Evolutionary conservation across 148 eudicot species (phyloP).

Genomic region (Fagopyrum tataricum): DNA sequence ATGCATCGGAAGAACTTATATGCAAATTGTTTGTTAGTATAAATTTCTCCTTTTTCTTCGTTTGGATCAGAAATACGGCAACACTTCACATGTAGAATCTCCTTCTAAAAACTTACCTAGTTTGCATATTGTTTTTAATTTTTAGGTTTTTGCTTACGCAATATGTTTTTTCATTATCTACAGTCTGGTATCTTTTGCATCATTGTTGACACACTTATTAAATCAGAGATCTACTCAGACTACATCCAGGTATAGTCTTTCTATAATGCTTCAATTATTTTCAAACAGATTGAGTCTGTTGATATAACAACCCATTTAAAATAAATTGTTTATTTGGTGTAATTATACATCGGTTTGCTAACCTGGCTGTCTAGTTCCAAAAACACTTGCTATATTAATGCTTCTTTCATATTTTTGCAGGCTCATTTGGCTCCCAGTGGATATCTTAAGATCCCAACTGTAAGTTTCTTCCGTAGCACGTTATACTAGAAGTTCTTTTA

Average conservation of each 20-base stretch:
- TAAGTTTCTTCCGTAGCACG: constrained; percentile 30
- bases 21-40: too few relatives aligned
- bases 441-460: constrained; percentile 85
- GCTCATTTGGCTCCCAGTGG: constrained; percentile 96
- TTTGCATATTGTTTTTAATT: neutral
- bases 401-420: constrained; percentile 31
- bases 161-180: constrained; percentile 16
- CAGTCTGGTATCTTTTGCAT: constrained; percentile 69
- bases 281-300: too few relatives aligned
- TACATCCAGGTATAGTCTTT: constrained; percentile 48
- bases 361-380: neutral
- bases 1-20: neutral
- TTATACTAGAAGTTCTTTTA: neutral
- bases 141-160: neutral
- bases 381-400: neutral
- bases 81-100: neutral
- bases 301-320: neutral
- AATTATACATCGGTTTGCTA: neutral
- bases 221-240: constrained; percentile 69
- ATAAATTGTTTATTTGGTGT: neutral
- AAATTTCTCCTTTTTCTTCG: neutral
- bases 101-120: neutral
- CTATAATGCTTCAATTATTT: neutral
- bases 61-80: neutral
- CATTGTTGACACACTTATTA: constrained; percentile 56